phyloP scores from a whole-genome alignment of 352 stramenopile genomes.

The Globisporangium canariense region DNA sequence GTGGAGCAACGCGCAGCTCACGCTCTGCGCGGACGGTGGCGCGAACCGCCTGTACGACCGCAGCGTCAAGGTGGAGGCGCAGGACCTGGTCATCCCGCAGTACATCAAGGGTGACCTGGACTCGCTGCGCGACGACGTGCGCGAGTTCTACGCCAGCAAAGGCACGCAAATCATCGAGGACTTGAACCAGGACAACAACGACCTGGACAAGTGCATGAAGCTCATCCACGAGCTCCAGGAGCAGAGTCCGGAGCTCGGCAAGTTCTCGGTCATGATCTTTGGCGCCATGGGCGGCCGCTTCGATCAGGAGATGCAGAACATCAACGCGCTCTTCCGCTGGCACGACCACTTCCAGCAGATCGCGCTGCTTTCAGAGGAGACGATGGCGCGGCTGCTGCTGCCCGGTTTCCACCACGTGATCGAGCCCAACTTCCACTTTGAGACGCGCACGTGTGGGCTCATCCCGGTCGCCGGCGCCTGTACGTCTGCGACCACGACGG shows the following conservation, averaged over 20 bases:
- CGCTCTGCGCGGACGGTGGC: conserved; percentile 93
- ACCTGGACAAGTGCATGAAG: conserved; percentile 92
- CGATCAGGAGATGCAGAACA: conserved; percentile 96
- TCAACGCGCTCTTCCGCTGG: conserved; percentile 93
- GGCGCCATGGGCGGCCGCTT: conserved; percentile 95
- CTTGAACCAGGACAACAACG: conserved; percentile 90
- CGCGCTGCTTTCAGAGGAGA: conserved; percentile 89
- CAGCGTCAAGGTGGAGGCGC: conserved; percentile 30
- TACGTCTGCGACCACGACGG: conserved; percentile 74
- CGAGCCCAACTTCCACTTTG: conserved; percentile 82
- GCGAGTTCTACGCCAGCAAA: conserved; percentile 73
- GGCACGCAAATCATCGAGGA: conserved; percentile 73
- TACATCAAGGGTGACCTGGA: conserved; percentile 96
- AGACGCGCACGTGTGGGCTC: conserved; percentile 92
- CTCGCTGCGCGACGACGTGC: conserved; percentile 87
- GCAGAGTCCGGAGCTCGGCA: conserved; percentile 16
- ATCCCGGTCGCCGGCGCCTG: conserved; percentile 89
- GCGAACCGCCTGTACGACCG: conserved; percentile 93
- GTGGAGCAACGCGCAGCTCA: conserved; percentile 62
- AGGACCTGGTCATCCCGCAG: conserved; percentile 66
- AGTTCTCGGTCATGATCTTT: conserved; percentile 87
- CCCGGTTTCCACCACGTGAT: conserved; percentile 62
- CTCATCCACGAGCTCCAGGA: conserved; percentile 46
- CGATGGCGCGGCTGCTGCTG: conserved; percentile 79
- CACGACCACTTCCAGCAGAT: conserved; percentile 74